Evolutionary conservation across 2,329 filamentous ascomycete genomes (phyloP).

Genomic region (Acarospora socialis): DNA sequence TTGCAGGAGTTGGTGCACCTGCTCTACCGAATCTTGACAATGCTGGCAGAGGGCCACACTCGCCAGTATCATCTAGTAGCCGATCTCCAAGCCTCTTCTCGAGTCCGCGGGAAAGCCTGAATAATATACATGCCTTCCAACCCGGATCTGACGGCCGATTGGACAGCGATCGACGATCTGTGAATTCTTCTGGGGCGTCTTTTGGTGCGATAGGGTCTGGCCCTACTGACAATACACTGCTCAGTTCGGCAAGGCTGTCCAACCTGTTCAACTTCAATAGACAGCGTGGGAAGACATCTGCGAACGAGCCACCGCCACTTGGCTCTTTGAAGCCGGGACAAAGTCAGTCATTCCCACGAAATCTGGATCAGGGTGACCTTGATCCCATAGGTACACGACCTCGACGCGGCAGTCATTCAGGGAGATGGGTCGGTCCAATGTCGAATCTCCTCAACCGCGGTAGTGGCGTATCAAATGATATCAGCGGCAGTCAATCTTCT

Average conservation of each 20-base stretch:
- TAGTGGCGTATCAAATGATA: constrained; percentile 24
- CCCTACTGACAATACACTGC: constrained; percentile 27
- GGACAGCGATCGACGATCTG: constrained; percentile 21
- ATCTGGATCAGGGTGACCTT: constrained; percentile 33
- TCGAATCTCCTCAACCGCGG: constrained; percentile 31
- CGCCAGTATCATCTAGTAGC: constrained; percentile 31
- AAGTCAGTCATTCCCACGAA: constrained; percentile 49
- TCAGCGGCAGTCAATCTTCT: constrained; percentile 20
- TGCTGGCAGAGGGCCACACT: constrained; percentile 26
- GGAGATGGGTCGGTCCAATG: constrained; percentile 38
- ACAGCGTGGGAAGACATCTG: constrained; percentile 45
- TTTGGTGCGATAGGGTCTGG: constrained; percentile 14
- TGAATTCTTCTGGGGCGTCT: constrained; percentile 19
- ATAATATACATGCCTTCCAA: constrained; percentile 21
- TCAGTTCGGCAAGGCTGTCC: constrained; percentile 39
- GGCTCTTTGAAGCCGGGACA: constrained; percentile 46
- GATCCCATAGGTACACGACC: constrained; percentile 36
- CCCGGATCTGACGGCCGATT: constrained; percentile 8
- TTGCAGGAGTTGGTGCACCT: constrained; percentile 18
- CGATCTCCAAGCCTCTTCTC: constrained; percentile 31
- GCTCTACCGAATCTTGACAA: constrained; percentile 20
- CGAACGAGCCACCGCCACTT: constrained; percentile 42
- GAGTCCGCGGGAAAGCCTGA: constrained; percentile 30
- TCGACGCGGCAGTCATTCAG: constrained; percentile 43
- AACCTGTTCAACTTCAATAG: constrained; percentile 44